Evolutionary conservation across 2,329 filamentous ascomycete genomes (phyloP), one percentile per base, ranked within the genome.

Genomic region (Xylariales sp.): DNA sequence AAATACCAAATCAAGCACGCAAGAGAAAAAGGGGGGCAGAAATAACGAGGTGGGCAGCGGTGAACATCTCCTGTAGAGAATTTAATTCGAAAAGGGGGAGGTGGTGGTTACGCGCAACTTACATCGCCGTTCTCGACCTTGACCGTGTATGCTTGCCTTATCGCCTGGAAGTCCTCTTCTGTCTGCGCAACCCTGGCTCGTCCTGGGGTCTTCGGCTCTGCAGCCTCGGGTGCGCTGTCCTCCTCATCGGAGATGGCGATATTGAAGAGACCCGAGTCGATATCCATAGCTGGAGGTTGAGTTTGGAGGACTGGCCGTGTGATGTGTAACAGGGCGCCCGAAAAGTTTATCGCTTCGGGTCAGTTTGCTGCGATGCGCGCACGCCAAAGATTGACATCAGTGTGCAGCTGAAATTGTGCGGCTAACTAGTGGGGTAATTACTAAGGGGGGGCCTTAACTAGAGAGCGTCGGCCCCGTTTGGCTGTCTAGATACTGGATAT

Each of bases 121-220:
- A 76, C 75, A 47, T 78, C 60, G 41, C 75, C 75, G 42, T 78
- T 74, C 49, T 78, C 72, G 25, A 76, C 50, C 46, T 74, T 76
- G 16, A 60, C 61, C 13, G 46, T 48, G 41, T 78, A 79, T 2
- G 49, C 55, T 5, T 49, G 53, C 51, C 65, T 68, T 4, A 78
- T 59, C 5, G 54, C 59, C 43, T 65, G 65, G 46, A 74, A 78
- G 2, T 66, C 65, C 13, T 63, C 66, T 42, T 77, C 72, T 0
- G 73, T 66, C 51, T 77, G 73, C 1, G 43, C 53, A 7, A 45
- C 46, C 34, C 55, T 46, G 38, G 47, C 32, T 21, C 33, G 17
- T 24, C 40, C 37, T 14, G 35, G 35, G 19, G 43, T 44, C 19
- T 44, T 46, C 13, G 40, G 39, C 8, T 50, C 44, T 42, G 45